Base-by-base conservation (phyloP, 768 basidiomycete genomes). In the Kwoniella bestiolae region DNA sequence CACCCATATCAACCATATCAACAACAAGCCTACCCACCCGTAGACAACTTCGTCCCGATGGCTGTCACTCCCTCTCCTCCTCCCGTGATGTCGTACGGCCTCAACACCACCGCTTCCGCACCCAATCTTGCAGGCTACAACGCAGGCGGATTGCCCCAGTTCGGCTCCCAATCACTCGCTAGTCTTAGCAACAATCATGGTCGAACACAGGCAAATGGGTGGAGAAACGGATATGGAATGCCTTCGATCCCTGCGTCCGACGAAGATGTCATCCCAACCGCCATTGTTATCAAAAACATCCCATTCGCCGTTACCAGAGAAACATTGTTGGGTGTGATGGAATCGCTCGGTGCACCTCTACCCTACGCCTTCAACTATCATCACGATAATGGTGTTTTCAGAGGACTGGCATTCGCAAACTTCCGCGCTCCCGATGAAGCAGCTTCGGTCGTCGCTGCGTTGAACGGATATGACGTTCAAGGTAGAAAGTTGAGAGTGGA, bases 291-390 rank as follows among this genome's bases (percentile, higher is more conserved):
- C 82, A 99, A 99, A 87, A 97, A 97, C 85, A 99, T 99, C 84
- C 95, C 95, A 72, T 99, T 99, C 86, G 94, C 94, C 76, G 93
- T 97, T 72, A 92, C 94, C 83, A 89, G 92, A 78, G 95, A 98
- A 84, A 92, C 92, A 47, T 87, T 99, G 73, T 88, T 98, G 77
- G 90, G 91, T 83, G 93, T 97, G 81, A 98, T 99, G 80, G 94
- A 95, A 63, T 94, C 94, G 59, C 83, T 99, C 70, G 86, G 90
- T 46, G 95, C 98, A 78, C 94, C 94, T 65, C 91, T 94, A 14
- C 96, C 96, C 41, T 98, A 97, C 82, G 96, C 96, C 29, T 99
- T 99, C 87, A 99, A 99, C 83, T 99, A 98, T 80, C 96, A 99
- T 81, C 87, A 95, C 77, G 94, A 97, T 82, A 91, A 92, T 77